Percentiles rank a stretch among this genome's conserved stretches.
Conservation (phyloP, 2,329 filamentous ascomycete genomes). For the Cladosporium sp. region DNA sequence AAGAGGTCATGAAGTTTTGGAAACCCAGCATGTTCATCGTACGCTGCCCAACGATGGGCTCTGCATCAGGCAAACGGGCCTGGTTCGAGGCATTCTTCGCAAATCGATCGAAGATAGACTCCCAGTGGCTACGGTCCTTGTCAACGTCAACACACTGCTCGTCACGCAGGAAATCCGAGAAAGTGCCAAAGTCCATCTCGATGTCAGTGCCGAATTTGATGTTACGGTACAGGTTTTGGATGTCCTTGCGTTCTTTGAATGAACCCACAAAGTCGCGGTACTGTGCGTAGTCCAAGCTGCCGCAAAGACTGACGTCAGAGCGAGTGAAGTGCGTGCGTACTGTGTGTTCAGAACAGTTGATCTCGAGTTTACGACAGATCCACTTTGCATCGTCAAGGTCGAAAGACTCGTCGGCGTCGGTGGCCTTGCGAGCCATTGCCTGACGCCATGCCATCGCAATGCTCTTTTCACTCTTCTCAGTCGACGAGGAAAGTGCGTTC, state of each 20-base stretch:
- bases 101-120: conserved; percentile 60
- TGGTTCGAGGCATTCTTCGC: conserved; percentile 36
- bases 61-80: conserved; percentile 44
- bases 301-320: conserved; percentile 65
- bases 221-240: conserved; percentile 69
- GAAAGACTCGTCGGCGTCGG: conserved; percentile 66
- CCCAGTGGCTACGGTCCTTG: conserved; percentile 65
- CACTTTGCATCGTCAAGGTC: conserved; percentile 77
- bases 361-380: conserved; percentile 86
- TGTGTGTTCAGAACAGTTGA: conserved; percentile 78
- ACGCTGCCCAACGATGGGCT: conserved; percentile 47
- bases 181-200: conserved; percentile 70
- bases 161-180: conserved; percentile 71
- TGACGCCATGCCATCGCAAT: conserved; percentile 70
- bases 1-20: conserved; percentile 73
- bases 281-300: conserved; percentile 72
- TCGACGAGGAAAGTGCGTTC: conserved; percentile 75
- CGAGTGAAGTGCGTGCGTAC: conserved; percentile 72
- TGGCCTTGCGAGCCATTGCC: conserved; percentile 71
- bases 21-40: conserved; percentile 79
- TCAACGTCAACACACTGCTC: conserved; percentile 76
- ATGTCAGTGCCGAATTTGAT: conserved; percentile 51
- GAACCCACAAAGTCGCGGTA: conserved; percentile 82
- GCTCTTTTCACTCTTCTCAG: conserved; percentile 74
- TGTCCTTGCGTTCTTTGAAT: conserved; percentile 81